Evolutionary conservation across 2,329 filamentous ascomycete species (phyloP), one percentile per base, ranked within the genome.

Genomic region (Hypoxylon sp.): DNA sequence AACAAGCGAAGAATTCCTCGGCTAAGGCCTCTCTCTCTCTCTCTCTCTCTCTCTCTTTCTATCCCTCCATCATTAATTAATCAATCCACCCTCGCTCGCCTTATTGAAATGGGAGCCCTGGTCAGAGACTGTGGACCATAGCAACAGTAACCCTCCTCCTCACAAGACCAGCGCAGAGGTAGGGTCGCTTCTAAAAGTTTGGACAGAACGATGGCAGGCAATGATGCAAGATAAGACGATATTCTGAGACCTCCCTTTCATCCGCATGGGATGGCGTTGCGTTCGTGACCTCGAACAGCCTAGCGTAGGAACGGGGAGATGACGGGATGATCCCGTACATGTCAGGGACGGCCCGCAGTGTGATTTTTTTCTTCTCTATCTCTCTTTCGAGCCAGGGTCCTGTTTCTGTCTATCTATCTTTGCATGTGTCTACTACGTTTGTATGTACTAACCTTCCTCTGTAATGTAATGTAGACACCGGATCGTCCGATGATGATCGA

Each of bases 281-380:
- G 34, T 47, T 42, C 12, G 15, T n/a, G 26, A n/a, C 45, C 46
- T 29, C 21, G 44, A 53, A 51, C 7, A 17, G 49, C 23, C 13
- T 54, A 57, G 53, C 45, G 49, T 36, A 35, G 38, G 23, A 21
- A 44, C 56, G 56, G 52, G 56, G 50, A 54, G 45, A 48, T 34
- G 47, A 46, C 52, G 56, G 56, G 52, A 53, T 20, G 32, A 53
- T 57, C 56, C 56, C 49, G 52, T 42, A 34, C 30, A 50, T 57
- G 49, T 40, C 49, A 53, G 56, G 56, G 56, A 59, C 56, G 56
- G 56, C 45, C 56, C 56, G 56, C 52, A 59, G n/a, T n/a, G n/a
- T 25, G 9, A 25, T 25, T 25, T 46, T 55, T 51, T 51, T 29
- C 19, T n/a, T n/a, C n/a, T n/a, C n/a, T n/a, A n/a, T n/a, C n/a